A percentile compares a stretch with the other conserved stretches of the same genome.
phyloP scores from a whole-genome alignment of 176 grass and related monocot species.

The Otatea glauca region DNA sequence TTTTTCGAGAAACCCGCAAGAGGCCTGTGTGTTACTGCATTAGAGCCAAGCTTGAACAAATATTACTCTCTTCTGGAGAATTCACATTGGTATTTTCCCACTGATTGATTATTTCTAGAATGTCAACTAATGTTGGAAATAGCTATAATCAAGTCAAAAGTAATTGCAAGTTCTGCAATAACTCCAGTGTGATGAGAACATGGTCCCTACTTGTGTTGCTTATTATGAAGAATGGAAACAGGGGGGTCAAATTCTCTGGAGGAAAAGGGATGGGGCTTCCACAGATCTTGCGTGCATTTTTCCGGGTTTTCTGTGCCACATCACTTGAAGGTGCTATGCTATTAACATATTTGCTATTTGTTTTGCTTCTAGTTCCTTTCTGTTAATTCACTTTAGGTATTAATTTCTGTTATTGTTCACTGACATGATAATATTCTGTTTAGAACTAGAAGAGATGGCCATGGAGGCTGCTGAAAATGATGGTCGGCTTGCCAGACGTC shows the following conservation, averaged over 20 bases:
- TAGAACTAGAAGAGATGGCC: slow-evolving; percentile 68
- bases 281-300: slow-evolving; percentile 72
- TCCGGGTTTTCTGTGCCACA: slow-evolving; percentile 60
- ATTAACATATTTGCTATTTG: neutral
- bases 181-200: slow-evolving; percentile 14
- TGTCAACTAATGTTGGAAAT: slow-evolving; percentile 5
- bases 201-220: slow-evolving; percentile 15
- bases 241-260: slow-evolving; percentile 59
- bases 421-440: slow-evolving; percentile 33
- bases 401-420: slow-evolving; percentile 13
- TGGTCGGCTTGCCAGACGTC: slow-evolving; percentile 68
- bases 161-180: slow-evolving; percentile 6
- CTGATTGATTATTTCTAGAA: neutral
- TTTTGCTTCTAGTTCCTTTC: slow-evolving; percentile 26
- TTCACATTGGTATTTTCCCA: neutral
- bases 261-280: slow-evolving; percentile 64
- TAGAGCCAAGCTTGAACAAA: too few relatives aligned
- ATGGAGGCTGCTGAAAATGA: slow-evolving; percentile 64
- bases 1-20: too few relatives aligned
- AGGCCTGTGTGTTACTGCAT: too few relatives aligned
- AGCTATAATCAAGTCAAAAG: neutral
- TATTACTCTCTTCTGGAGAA: neutral
- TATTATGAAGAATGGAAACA: slow-evolving; percentile 45
- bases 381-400: slow-evolving; percentile 10
- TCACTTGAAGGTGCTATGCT: slow-evolving; percentile 66